Evolutionary conservation across 2,329 filamentous ascomycete genomes (phyloP).

Genomic region (Fusarium graminum): DNA sequence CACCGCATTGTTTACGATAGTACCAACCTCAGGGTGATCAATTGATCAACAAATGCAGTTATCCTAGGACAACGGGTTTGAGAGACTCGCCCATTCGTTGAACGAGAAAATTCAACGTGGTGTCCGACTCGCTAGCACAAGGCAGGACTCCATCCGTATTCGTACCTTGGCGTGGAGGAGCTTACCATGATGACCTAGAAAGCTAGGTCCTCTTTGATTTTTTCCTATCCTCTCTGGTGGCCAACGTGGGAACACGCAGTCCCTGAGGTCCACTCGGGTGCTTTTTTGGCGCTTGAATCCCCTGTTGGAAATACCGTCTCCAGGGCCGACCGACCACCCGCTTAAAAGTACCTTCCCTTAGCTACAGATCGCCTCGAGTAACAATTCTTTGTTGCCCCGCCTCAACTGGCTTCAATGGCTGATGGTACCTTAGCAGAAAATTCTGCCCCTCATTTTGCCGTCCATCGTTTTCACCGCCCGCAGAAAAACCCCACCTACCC

Average conservation of each 20-base stretch:
- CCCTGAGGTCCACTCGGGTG: constrained; percentile 38
- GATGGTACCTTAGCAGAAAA: constrained; percentile 37
- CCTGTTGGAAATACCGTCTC: constrained; percentile 14
- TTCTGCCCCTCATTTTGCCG: constrained; percentile 51
- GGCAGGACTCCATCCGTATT: constrained; percentile 34
- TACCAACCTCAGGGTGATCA: constrained; percentile 3
- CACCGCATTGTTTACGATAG: constrained; percentile 6
- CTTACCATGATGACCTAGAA: constrained; percentile 31
- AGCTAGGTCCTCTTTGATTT: constrained; percentile 38
- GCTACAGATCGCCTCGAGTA: constrained; percentile 15
- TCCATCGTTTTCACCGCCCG: constrained; percentile 45
- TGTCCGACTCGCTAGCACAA: constrained; percentile 19
- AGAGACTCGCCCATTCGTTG: constrained; percentile 38
- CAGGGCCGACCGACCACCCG: constrained; percentile 23
- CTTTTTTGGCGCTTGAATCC: constrained; percentile 21
- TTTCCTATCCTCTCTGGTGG: constrained; percentile 25
- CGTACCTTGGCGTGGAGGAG: constrained; percentile 35
- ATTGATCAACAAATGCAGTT: constrained; percentile 6
- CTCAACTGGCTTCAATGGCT: constrained; percentile 37
- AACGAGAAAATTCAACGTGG: constrained; percentile 48
- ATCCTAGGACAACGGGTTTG: not conserved
- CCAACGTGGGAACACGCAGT: constrained; percentile 25
- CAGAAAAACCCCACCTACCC: constrained; percentile 34
- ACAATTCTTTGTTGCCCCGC: constrained; percentile 32
- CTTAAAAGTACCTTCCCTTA: constrained; percentile 28